Conservation (phyloP, 495 filamentous ascomycete species). For the Diplogelasinospora grovesii region DNA sequence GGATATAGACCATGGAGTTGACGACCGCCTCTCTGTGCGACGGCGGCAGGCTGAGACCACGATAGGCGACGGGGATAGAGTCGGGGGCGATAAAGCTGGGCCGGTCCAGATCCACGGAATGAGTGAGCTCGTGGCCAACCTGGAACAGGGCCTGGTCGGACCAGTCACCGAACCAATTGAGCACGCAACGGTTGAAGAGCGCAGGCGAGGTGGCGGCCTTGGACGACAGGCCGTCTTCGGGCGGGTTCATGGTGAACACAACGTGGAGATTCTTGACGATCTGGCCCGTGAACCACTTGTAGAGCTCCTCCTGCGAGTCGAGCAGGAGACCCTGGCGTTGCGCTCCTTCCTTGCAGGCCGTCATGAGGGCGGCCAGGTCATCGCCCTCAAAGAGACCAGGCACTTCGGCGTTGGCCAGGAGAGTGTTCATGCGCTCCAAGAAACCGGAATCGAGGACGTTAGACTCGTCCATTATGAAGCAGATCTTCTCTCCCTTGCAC, state of each 20-base stretch:
- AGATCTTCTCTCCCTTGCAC: constrained; percentile 98
- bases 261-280: constrained; percentile 99
- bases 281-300: constrained; percentile 99
- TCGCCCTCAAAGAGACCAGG: constrained; percentile 97
- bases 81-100: constrained; percentile 80
- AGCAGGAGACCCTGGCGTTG: constrained; percentile 91
- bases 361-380: constrained; percentile 93
- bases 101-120: constrained; percentile 89
- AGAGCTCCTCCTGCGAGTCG: constrained; percentile 95
- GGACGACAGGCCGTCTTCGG: constrained; percentile 86
- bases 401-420: constrained; percentile 96
- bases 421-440: constrained; percentile 97
- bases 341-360: constrained; percentile 94
- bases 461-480: constrained; percentile 99
- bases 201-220: constrained; percentile 97
- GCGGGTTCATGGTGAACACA: constrained; percentile 99
- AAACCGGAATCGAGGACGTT: constrained; percentile 98
- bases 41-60: constrained; percentile 74
- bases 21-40: constrained; percentile 85
- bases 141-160: constrained; percentile 98
- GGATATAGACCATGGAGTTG: constrained; percentile 98
- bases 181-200: constrained; percentile 96
- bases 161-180: constrained; percentile 99
- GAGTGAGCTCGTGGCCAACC: constrained; percentile 90
- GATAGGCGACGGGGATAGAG: constrained; percentile 84